These are phyloP conservation scores for Cryphonectria radicalis DNA, from an alignment of 2,329 filamentous ascomycete genomes.

Conservation along the genomic window DNA sequence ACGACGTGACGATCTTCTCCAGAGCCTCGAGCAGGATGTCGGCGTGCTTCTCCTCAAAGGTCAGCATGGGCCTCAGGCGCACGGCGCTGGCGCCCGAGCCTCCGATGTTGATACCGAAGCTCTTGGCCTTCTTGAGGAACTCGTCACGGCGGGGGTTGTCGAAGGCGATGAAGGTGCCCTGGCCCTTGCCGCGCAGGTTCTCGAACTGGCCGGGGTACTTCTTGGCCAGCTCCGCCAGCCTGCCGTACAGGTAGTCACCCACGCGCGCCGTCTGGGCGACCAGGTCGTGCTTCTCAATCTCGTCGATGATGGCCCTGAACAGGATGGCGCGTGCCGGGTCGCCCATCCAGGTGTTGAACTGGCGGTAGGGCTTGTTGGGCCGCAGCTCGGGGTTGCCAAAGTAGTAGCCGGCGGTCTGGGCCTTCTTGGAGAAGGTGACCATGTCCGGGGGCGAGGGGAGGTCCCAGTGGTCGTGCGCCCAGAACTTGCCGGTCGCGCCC, in stretches of 20 bases:
- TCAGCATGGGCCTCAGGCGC: constrained; percentile 83
- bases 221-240: constrained; percentile 68
- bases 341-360: constrained; percentile 99
- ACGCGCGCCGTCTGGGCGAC: constrained; percentile 78
- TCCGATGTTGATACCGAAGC: constrained; percentile 82
- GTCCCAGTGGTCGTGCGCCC: constrained; percentile 96
- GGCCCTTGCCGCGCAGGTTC: constrained; percentile 84
- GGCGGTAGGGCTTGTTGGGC: constrained; percentile 91
- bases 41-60: constrained; percentile 90
- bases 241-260: constrained; percentile 76
- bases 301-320: constrained; percentile 83
- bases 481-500: constrained; percentile 91
- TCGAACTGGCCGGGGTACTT: constrained; percentile 78
- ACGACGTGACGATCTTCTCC: constrained; percentile 70
- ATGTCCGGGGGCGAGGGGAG: constrained; percentile 81
- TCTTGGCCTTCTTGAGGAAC: constrained; percentile 79
- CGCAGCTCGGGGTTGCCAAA: constrained; percentile 78
- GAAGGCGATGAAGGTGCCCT: constrained; percentile 92
- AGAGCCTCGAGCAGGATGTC: constrained; percentile 80
- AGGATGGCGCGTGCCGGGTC: constrained; percentile 84
- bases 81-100: constrained; percentile 78
- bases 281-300: constrained; percentile 77
- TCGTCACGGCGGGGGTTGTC: constrained; percentile 81
- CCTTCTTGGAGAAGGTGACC: constrained; percentile 95
- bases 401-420: constrained; percentile 92